Evolutionary conservation across 371 early-diverging fungal species (phyloP), one percentile per base, ranked within the genome.

Genomic region (Mucor plumbeus): DNA sequence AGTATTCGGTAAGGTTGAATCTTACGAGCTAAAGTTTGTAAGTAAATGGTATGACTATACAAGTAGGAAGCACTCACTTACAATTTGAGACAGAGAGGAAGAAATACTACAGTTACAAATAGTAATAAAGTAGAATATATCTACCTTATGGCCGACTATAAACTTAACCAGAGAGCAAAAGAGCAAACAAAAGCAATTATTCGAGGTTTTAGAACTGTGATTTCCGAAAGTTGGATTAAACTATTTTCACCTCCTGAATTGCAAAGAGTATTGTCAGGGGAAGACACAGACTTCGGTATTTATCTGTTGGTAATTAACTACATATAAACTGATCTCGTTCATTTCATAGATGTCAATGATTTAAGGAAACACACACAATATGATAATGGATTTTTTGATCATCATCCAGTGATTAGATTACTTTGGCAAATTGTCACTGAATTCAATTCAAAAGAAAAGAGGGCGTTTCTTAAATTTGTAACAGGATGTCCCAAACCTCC

Each of bases 401-500:
- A 86, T 35, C 94, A 92, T 71, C 88, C 85, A n/a, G 89, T 91
- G 14, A 92, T 94, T 19, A 75, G 84, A n/a, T 68, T 77, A 4
- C 85, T 97, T 36, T 97, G 97, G 97, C 79, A 88, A 39, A 89
- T 94, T 26, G 79, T 96, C 13, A 77, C 85, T 56, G 79, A 84
- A 5, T 80, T 94, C 17, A 70, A 62, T 8, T 90, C 88, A 6
- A 85, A 85, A 17, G 90, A 95, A 61, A 87, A 89, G 61, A 76
- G 87, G 14, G 80, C 84, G 11, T 89, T 97, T 61, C 78, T 95
- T 47, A 91, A 91, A 73, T 97, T 96, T 77, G 89, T 91, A 7
- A 97, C 97, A 14, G 90, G 92, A 58, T 95, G 96, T 61, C 81
- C 89, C 31, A 88, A 87, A 77, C 95, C 96, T 17, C 97, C 97